Evolutionary conservation across 768 basidiomycete genomes (phyloP).

Genomic region (Russula griseocarnosa): DNA sequence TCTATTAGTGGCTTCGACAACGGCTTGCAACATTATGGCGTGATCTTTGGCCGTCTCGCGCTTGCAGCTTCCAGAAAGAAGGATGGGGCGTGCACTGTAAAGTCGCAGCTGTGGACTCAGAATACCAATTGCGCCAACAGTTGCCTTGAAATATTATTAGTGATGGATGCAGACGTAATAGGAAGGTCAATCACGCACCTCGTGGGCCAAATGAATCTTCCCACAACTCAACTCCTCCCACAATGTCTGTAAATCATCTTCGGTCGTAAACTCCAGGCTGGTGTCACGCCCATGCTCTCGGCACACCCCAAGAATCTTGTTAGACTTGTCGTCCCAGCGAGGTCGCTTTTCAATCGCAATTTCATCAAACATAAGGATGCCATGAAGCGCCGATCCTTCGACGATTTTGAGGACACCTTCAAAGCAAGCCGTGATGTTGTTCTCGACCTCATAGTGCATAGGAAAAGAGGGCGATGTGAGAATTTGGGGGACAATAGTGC

Average conservation of each 20-base stretch:
- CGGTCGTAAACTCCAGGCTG: neutral
- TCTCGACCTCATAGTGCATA: neutral
- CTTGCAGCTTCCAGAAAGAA: constrained; percentile 11
- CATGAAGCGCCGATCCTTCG: neutral
- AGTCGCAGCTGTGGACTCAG: neutral
- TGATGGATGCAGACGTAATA: too few species aligned
- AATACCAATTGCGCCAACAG: constrained; percentile 3
- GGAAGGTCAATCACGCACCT: neutral
- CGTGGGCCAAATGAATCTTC: neutral
- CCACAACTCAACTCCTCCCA: neutral
- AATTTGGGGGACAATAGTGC: neutral
- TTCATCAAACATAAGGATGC: constrained; percentile 10
- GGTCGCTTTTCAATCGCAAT: neutral
- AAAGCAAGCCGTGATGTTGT: neutral
- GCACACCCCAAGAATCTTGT: constrained; percentile 14
- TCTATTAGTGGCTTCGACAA: neutral
- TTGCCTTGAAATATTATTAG: neutral
- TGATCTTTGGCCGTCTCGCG: neutral
- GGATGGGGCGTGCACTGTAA: constrained; percentile 3
- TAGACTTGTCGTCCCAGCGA: constrained; percentile 5
- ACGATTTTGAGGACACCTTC: neutral
- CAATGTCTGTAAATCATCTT: neutral
- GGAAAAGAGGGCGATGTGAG: neutral
- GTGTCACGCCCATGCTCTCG: neutral
- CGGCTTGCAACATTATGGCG: neutral